Conservation (phyloP, 306 rosid species). For the Notholithocarpus densiflorus region DNA sequence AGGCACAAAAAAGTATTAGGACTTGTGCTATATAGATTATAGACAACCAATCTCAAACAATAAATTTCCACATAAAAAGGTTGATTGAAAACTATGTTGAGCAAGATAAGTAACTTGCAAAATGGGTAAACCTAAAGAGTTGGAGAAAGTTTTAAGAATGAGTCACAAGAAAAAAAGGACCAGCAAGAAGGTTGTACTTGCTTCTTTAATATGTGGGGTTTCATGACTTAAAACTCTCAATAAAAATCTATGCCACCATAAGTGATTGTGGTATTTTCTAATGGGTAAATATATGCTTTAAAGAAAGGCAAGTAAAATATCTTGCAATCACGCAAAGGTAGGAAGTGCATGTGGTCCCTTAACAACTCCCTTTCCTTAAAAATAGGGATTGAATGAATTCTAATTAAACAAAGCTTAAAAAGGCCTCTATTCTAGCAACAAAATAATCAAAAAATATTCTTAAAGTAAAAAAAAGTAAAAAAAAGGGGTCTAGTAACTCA, state of each 20-base stretch:
- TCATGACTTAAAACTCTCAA: neutral
- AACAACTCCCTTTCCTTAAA: neutral
- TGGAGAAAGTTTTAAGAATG: neutral
- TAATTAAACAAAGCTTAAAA: neutral
- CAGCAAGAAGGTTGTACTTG: neutral
- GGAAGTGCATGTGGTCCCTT: constrained; percentile 24
- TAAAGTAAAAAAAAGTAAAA: neutral
- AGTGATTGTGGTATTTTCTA: neutral
- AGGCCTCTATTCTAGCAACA: neutral
- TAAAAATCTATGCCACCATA: neutral
- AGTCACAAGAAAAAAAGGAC: neutral
- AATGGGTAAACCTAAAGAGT: neutral
- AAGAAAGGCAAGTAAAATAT: neutral
- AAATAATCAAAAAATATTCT: neutral
- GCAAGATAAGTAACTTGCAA: neutral
- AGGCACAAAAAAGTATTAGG: no score
- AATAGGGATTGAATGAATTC: neutral
- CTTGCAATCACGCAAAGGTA: constrained; percentile 22
- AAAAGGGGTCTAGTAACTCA: neutral
- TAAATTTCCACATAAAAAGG: neutral
- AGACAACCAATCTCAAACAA: neutral
- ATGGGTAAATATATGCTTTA: neutral
- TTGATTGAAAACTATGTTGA: neutral
- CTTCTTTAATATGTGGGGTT: neutral
- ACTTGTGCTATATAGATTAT: neutral